Evolutionary conservation across 495 filamentous ascomycete genomes (phyloP), one percentile per base, ranked within the genome.

Genomic region (Xylaria longipes): DNA sequence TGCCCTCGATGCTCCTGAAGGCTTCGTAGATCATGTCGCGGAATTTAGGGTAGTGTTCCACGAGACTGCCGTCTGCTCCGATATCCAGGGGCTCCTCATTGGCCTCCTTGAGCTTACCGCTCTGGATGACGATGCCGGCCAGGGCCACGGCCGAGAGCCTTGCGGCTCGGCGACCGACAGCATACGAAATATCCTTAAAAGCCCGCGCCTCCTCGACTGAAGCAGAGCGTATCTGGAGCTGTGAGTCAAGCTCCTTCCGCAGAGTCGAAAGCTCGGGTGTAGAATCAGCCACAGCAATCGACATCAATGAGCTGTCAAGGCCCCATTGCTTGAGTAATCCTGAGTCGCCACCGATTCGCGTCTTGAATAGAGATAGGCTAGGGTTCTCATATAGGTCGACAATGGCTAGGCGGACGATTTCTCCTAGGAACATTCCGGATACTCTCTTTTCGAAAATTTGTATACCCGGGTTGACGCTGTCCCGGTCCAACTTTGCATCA

Each of bases 361-460:
- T 92, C 70, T 86, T 86, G 87, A 97, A 94, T 39, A 97, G 83
- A 12, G 88, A 83, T 17, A 91, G 77, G 0, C 83, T 75, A 12
- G 89, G 76, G 71, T 92, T 86, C 68, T 90, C 84, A 71, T 93
- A 80, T 78, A 95, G 81, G 43, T 87, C 83, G 25, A 94, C 75
- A 35, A 98, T 80, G 37, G 90, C 91, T 39, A 92, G 88, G 12
- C 96, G 92, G 46, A 97, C 84, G 70, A 99, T 95, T 79, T 99
- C 96, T 66, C 96, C 96, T 27, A 99, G 80, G 86, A 98, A 99
- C 96, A 99, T 99, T 81, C 96, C 96, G 0, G 93, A 96, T 46
- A 99, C 91, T 61, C 96, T 92, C 86, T 99, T 99, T 84, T 99
- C 96, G 82, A 98, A 99, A 92, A 97, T 97, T 81, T 99, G 96